A percentile compares a stretch with the other conserved stretches of the same genome.
These are phyloP conservation scores for Colletotrichum sp. DNA, from an alignment of 2,329 filamentous ascomycete species.

Conservation along the genomic window DNA sequence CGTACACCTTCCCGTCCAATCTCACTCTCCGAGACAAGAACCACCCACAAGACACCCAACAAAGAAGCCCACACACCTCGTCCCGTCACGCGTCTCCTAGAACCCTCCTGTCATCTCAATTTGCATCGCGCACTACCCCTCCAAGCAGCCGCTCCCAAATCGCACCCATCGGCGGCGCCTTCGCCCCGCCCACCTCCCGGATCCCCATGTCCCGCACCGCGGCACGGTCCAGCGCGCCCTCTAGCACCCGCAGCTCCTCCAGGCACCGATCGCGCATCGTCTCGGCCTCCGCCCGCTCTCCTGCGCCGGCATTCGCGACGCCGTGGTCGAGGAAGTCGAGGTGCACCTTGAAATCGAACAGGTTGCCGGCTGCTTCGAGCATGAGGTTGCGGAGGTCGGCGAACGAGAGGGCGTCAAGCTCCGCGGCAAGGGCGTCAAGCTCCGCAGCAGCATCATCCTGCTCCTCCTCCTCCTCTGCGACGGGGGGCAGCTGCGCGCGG, in stretches of 20 bases:
- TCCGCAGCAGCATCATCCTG: neutral
- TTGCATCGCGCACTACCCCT: neutral
- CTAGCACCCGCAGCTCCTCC: neutral
- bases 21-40: neutral
- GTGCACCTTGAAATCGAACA: neutral
- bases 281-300: neutral
- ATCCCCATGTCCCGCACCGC: neutral
- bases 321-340: neutral
- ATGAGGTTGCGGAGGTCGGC: neutral
- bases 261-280: neutral
- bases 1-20: neutral
- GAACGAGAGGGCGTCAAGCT: neutral
- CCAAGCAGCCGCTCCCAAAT: neutral
- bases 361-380: neutral
- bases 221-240: neutral
- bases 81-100: neutral
- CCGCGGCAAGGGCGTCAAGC: too few species aligned
- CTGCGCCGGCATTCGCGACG: neutral
- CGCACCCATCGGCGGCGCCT: neutral
- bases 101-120: neutral
- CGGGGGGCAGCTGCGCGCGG: neutral
- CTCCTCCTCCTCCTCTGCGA: neutral
- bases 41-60: neutral
- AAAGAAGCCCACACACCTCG: neutral
- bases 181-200: neutral